Conservation (phyloP, 441 rosid genomes). For the Metrosideros polymorpha region DNA sequence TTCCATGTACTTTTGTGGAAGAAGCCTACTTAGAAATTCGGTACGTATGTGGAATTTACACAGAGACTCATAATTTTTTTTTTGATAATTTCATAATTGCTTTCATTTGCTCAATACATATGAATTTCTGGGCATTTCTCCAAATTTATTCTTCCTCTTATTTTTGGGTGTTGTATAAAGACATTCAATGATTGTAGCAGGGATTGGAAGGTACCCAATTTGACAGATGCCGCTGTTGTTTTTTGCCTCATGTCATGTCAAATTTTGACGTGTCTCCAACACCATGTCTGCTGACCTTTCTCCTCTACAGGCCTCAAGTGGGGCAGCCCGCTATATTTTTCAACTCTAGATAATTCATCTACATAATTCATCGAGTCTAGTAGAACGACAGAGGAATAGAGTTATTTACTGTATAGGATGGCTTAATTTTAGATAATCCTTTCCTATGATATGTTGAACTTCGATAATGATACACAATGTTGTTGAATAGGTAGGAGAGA, state of each 20-base stretch:
- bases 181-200: neutral
- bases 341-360: no score
- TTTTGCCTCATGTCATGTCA: neutral
- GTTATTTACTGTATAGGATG: neutral
- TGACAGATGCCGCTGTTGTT: neutral
- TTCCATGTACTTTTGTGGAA: neutral
- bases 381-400: neutral
- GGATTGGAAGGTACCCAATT: neutral
- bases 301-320: neutral
- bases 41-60: neutral
- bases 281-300: neutral
- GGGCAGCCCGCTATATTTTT: neutral
- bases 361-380: neutral
- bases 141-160: neutral
- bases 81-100: no score
- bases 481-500: neutral
- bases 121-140: neutral
- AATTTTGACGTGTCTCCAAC: neutral
- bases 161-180: neutral
- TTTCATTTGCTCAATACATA: neutral
- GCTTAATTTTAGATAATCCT: neutral
- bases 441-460: neutral
- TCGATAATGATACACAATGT: neutral
- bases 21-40: neutral
- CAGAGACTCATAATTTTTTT: neutral